Evolutionary conservation across 2,329 filamentous ascomycete species (phyloP), one percentile per base, ranked within the genome.

Genomic region (Aspergillus sp.): DNA sequence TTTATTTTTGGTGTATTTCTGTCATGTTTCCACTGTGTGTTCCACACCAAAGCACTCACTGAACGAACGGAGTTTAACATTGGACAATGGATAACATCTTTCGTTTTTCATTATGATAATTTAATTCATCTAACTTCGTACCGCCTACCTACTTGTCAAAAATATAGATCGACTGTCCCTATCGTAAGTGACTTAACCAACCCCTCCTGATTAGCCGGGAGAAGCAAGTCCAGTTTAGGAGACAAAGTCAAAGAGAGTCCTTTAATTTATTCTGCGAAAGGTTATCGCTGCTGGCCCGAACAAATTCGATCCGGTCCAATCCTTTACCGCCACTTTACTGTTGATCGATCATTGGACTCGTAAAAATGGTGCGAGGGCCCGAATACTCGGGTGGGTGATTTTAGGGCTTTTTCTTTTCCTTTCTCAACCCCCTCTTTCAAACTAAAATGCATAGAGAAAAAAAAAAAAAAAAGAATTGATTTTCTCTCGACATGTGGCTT

Each of bases 191-290:
- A 20, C 18, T 18, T 10, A 16, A 24, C 45, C 18, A 12, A 20
- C 22, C 45, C 18, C 45, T 24, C 18, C 11, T 24, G 45, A 47
- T 47, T 24, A 47, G 20, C 9, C 45, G 18, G 45, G 7, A 47
- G 18, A 24, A 24, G 6, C 11, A 24, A 24, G 12, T 47, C 45
- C 11, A 47, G 18, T 22, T 16, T 12, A 20, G 45, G 45, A 24
- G 45, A 47, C 5, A 47, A 47, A 47, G 45, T 47, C 45, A 47
- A 47, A 47, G 24, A 20, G 7, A 18, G 20, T 52, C 49, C 22
- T 58, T 47, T 52, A 52, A 57, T 52, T 16, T 57, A 52, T 47
- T 42, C 20, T 52, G 20, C 26, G 39, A 47, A 57, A 47, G 49
- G 49, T 52, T 57, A 57, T 57, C 39, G 49, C 20, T 51, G 52